phyloP scores from a whole-genome alignment of 2,329 filamentous ascomycete genomes.

The Chrysoporthe puriensis region DNA sequence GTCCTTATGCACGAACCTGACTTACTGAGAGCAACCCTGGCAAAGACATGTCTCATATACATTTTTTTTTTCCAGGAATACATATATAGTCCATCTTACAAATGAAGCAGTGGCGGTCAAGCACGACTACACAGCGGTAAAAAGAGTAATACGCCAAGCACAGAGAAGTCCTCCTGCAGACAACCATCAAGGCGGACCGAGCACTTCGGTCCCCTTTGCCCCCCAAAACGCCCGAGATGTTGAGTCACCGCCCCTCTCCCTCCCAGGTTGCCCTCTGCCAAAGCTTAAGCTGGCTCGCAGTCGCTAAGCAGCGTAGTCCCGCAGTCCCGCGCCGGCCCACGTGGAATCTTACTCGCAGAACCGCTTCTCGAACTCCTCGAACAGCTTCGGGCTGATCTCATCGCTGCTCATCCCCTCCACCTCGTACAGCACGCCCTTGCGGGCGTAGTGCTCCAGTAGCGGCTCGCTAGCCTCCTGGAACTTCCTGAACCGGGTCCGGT shows the following conservation, averaged over 20 bases:
- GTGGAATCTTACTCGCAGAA: constrained; percentile 54
- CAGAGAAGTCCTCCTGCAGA: neutral
- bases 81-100: neutral
- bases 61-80: too few relatives aligned
- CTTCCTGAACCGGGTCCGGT: constrained; percentile 76
- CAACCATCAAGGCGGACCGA: constrained; percentile 8
- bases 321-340: neutral
- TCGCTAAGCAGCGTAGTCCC: too few relatives aligned
- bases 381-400: constrained; percentile 91
- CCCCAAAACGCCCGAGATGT: constrained; percentile 1
- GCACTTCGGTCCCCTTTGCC: constrained; percentile 17
- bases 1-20: too few relatives aligned
- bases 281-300: neutral
- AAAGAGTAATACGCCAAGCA: neutral
- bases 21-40: neutral
- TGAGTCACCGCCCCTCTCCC: neutral
- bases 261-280: neutral
- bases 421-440: constrained; percentile 81
- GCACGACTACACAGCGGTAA: neutral
- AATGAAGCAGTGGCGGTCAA: neutral
- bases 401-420: constrained; percentile 89
- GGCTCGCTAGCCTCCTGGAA: constrained; percentile 88
- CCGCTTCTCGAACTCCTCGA: constrained; percentile 76
- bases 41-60: neutral
- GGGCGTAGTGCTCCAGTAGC: constrained; percentile 85